phyloP scores from a whole-genome alignment of 108 stramenopile genomes.

The Pseudonitzschia multistriata region DNA sequence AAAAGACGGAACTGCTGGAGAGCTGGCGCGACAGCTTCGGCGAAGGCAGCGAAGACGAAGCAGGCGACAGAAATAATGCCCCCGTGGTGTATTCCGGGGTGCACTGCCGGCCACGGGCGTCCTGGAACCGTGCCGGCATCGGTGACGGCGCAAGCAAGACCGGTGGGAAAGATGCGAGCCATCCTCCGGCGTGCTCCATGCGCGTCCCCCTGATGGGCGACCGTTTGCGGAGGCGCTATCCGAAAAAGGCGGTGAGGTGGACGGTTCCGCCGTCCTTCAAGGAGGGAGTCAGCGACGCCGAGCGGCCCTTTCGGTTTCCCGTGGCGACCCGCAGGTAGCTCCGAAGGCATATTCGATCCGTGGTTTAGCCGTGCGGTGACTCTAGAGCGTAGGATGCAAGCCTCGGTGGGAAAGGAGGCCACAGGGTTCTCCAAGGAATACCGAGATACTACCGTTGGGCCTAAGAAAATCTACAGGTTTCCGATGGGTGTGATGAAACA shows the following conservation, averaged over 20 bases:
- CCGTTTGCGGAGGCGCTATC: slow-evolving; percentile 1
- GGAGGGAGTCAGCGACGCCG: background rate
- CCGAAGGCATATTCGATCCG: too few relatives aligned
- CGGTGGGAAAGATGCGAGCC: background rate
- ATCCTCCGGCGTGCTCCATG: background rate
- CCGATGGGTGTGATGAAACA: too few relatives aligned
- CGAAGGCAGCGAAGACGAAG: background rate
- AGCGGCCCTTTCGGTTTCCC: slow-evolving; percentile 1
- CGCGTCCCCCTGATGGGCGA: slow-evolving; percentile 15
- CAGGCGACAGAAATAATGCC: background rate
- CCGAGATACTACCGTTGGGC: too few relatives aligned
- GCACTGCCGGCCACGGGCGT: background rate
- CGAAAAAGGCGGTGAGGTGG: background rate
- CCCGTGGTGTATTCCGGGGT: background rate
- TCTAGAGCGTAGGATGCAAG: too few relatives aligned
- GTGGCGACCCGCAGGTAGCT: too few relatives aligned
- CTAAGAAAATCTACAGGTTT: too few relatives aligned
- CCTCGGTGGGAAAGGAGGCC: too few relatives aligned
- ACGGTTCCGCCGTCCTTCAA: slow-evolving; percentile 1
- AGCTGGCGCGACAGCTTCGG: background rate
- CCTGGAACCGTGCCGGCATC: background rate
- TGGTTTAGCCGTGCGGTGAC: too few relatives aligned
- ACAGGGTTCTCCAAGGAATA: too few relatives aligned
- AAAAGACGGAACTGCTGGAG: background rate
- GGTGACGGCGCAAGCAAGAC: background rate